These are phyloP conservation scores for Boletus rubropictus DNA, from an alignment of 768 basidiomycete species.

Conservation along the genomic window DNA sequence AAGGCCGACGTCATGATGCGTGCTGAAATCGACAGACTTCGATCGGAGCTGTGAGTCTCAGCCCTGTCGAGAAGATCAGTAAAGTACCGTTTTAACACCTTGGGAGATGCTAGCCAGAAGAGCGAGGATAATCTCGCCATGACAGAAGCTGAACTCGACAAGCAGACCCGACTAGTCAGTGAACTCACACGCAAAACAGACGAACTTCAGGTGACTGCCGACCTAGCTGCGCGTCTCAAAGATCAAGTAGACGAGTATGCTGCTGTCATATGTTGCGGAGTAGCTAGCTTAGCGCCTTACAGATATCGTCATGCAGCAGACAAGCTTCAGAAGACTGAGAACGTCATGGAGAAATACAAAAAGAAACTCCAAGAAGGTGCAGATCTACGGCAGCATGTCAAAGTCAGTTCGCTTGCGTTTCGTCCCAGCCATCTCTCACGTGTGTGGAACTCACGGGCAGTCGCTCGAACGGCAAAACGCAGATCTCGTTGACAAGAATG, in stretches of 20 bases:
- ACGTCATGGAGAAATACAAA: constrained; percentile 98
- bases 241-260: constrained; percentile 90
- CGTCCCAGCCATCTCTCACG: not conserved
- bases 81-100: constrained; percentile 20
- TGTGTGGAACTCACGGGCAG: constrained; percentile 33
- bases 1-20: constrained; percentile 74
- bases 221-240: constrained; percentile 73
- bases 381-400: constrained; percentile 81
- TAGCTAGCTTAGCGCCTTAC: not conserved
- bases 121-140: constrained; percentile 87
- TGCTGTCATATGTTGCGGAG: not conserved
- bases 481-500: constrained; percentile 85
- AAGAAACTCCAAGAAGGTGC: constrained; percentile 96
- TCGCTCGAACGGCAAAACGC: constrained; percentile 91
- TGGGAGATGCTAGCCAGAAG: constrained; percentile 64
- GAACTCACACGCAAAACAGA: constrained; percentile 78
- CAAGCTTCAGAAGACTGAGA: constrained; percentile 88
- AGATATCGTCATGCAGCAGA: constrained; percentile 93
- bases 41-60: constrained; percentile 73
- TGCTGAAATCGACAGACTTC: constrained; percentile 75
- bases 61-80: not conserved
- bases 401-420: constrained; percentile 40
- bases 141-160: constrained; percentile 79
- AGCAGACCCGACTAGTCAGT: constrained; percentile 57
- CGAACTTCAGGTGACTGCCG: constrained; percentile 72